Conservation (phyloP, 805 yeast species). For the Barnettozyma populi region DNA sequence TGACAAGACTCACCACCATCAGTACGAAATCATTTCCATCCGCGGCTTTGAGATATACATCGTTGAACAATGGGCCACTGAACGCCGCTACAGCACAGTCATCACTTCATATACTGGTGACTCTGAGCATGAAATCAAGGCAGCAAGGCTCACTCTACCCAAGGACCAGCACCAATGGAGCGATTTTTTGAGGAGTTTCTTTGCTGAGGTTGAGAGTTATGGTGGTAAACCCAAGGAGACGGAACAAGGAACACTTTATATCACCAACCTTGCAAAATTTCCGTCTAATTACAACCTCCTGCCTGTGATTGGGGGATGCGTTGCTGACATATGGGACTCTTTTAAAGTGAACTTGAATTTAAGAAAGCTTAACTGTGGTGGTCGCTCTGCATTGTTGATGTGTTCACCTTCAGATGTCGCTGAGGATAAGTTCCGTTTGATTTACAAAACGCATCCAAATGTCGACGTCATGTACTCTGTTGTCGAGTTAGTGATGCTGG, state of each 20-base stretch:
- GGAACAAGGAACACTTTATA: constrained; percentile 57
- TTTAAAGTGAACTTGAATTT: constrained; percentile 75
- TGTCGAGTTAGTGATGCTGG: constrained; percentile 59
- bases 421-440: constrained; percentile 73
- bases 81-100: constrained; percentile 58
- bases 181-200: constrained; percentile 46
- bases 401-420: constrained; percentile 71
- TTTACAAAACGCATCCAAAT: constrained; percentile 52
- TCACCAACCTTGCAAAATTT: constrained; percentile 76
- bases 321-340: constrained; percentile 40
- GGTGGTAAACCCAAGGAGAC: constrained; percentile 67
- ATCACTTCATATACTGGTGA: constrained; percentile 88
- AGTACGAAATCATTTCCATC: constrained; percentile 44
- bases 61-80: constrained; percentile 92
- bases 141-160: constrained; percentile 51
- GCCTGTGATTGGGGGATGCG: constrained; percentile 56
- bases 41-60: constrained; percentile 84
- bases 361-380: constrained; percentile 74
- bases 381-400: constrained; percentile 72
- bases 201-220: constrained; percentile 59
- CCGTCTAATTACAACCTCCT: constrained; percentile 71
- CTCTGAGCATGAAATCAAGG: constrained; percentile 54
- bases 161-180: constrained; percentile 29
- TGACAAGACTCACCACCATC: constrained; percentile 30
- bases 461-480: constrained; percentile 24